Percentiles rank a stretch among this genome's conserved stretches.
Evolutionary conservation across 495 filamentous ascomycete species (phyloP).

Genomic region (Thermochaetoides thermophila): DNA sequence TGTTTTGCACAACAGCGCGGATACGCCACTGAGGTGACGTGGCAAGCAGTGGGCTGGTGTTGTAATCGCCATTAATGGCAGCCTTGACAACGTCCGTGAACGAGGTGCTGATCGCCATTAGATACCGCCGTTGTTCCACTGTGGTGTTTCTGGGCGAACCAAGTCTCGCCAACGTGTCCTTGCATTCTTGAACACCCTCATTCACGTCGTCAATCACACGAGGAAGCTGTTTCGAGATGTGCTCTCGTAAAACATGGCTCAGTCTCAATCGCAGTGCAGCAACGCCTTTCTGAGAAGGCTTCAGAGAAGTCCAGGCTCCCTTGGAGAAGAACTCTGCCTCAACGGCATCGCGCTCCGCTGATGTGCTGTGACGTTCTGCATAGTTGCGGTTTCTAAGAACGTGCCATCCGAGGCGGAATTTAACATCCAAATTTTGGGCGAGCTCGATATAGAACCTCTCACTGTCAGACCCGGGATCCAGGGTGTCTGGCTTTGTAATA

Average conservation of each 20-base stretch:
- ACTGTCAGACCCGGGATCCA: conserved; percentile 6
- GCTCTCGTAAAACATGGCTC: conserved; percentile 1
- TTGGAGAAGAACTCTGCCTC: conserved; percentile 1
- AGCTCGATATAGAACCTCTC: conserved; percentile 8
- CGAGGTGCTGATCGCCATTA: not conserved
- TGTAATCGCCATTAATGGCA: conserved; percentile 1
- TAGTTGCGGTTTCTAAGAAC: conserved; percentile 45
- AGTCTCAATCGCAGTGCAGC: not conserved
- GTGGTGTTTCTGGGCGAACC: not conserved
- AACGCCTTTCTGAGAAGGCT: not conserved
- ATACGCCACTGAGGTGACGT: not conserved
- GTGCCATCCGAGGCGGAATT: conserved; percentile 41
- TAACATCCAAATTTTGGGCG: conserved; percentile 9
- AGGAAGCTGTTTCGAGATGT: conserved; percentile 1
- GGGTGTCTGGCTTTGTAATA: conserved; percentile 24
- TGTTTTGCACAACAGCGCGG: conserved; percentile 2
- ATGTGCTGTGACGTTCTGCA: conserved; percentile 15
- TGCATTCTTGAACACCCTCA: not conserved
- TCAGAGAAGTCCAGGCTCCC: not conserved
- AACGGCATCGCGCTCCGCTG: not conserved
- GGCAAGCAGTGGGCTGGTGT: not conserved
- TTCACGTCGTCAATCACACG: not conserved
- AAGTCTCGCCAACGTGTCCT: not conserved
- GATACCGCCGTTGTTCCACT: conserved; percentile 1
- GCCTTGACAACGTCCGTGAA: not conserved